Evolutionary conservation across 441 rosid species (phyloP).

Genomic region (Bocquillonia castaneifolia): DNA sequence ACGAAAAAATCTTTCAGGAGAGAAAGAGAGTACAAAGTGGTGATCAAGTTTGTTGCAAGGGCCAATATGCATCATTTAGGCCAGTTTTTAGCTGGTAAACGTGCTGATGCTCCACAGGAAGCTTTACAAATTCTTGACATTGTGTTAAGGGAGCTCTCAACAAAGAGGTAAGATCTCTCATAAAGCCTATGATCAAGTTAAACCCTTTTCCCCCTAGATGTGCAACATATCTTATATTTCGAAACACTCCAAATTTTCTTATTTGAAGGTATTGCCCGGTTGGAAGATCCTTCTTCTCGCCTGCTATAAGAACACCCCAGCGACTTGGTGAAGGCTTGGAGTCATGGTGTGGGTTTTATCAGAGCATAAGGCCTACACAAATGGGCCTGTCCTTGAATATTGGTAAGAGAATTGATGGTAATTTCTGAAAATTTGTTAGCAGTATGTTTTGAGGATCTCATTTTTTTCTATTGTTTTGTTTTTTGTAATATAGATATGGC

Average conservation of each 20-base stretch:
- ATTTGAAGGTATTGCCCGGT: slow-evolving; percentile 64
- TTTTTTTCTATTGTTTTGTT: slow-evolving; percentile 1
- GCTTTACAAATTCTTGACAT: slow-evolving; percentile 87
- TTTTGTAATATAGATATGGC: slow-evolving; percentile 63
- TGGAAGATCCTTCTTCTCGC: slow-evolving; percentile 93
- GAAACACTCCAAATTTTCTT: background rate
- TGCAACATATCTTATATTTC: background rate
- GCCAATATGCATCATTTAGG: slow-evolving; percentile 91
- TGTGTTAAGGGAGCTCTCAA: slow-evolving; percentile 79
- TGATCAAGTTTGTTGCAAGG: slow-evolving; percentile 70
- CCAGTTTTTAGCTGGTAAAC: slow-evolving; percentile 82
- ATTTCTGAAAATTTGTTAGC: background rate
- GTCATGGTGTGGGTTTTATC: slow-evolving; percentile 98
- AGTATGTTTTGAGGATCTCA: background rate
- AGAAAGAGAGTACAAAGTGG: slow-evolving; percentile 75
- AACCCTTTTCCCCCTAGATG: background rate
- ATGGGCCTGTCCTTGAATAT: slow-evolving; percentile 94
- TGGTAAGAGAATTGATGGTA: slow-evolving; percentile 40
- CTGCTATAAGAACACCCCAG: slow-evolving; percentile 66
- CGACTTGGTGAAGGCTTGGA: slow-evolving; percentile 93
- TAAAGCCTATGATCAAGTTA: background rate
- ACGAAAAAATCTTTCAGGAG: slow-evolving; percentile 45
- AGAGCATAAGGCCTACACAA: slow-evolving; percentile 94
- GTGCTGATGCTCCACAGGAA: slow-evolving; percentile 87
- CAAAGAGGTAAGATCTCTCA: slow-evolving; percentile 45